These are phyloP conservation scores for Pichia kluyveri DNA, from an alignment of 805 yeast species.

Conservation along the genomic window DNA sequence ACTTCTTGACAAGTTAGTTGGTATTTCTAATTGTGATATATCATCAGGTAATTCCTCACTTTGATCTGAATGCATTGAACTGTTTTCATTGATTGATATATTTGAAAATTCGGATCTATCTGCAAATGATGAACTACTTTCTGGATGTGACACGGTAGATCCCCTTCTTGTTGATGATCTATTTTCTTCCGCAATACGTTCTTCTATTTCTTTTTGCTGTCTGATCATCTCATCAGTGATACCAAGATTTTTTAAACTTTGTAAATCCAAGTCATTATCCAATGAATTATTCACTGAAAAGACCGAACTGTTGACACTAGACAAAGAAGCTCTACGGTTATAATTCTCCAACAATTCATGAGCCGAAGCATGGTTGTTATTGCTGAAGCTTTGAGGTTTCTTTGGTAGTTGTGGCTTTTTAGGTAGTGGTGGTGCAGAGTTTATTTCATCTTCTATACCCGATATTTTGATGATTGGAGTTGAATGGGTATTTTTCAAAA, in stretches of 20 bases:
- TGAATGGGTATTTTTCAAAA: background rate
- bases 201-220: slow-evolving; percentile 4
- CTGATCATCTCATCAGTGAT: slow-evolving; percentile 5
- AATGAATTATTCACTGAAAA: background rate
- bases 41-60: background rate
- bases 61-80: background rate
- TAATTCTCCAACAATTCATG: slow-evolving; percentile 3
- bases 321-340: background rate
- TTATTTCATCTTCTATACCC: background rate
- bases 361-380: background rate
- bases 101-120: background rate
- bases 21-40: slow-evolving; percentile 7
- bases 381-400: background rate
- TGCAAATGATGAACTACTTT: background rate
- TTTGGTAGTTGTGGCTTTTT: slow-evolving; percentile 4
- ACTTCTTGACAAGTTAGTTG: slow-evolving; percentile 2
- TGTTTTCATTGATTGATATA: background rate
- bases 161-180: background rate
- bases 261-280: slow-evolving; percentile 1
- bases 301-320: background rate
- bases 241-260: slow-evolving; percentile 3
- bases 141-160: background rate
- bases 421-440: background rate
- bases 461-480: slow-evolving; percentile 1
- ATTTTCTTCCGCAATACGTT: slow-evolving; percentile 1